Evolutionary conservation across 805 yeast species (phyloP), one percentile per base, ranked within the genome.

Genomic region (Ascoidea rubescens): DNA sequence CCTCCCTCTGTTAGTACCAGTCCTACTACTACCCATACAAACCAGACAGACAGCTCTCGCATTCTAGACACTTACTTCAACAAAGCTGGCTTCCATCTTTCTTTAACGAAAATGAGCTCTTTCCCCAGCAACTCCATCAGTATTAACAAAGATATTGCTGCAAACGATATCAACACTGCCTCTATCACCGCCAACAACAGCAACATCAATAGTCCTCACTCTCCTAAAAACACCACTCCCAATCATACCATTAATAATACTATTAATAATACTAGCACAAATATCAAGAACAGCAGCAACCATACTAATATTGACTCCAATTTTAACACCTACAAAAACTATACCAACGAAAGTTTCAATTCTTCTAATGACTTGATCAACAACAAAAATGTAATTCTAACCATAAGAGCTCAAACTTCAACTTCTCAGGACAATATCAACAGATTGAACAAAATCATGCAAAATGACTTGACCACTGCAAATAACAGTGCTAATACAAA

Each of bases 201-300:
- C 12, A 55, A 55, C 45, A 49, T 50, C 21, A 53, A 49, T 14
- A 53, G 52, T 47, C 51, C 49, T 30, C 16, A 32, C 21, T 47
- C 32, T 48, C 37, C 30, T 21, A 42, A 49, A 21, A 33, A 45
- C 21, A 17, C 48, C 4, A 21, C 16, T 21, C 21, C 32, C 10
- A 45, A 32, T 5, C 30, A 33, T 32, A 32, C 21, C 45, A 28
- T 45, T 31, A 45, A 44, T 21, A 33, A 45, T 8, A 14, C 31
- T 44, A 43, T 5, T 32, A 50, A 50, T 21, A 10, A 50, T 32
- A 50, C n/a, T 10, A 50, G 32, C 32, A 46, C 21, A 17, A 46
- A 30, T 33, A 17, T 28, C 4, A 17, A 44, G 43, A 44, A 16
- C 28, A 45, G n/a, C 16, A 43, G 16, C 7, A 31, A 21, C n/a